These are phyloP conservation scores for Echinochloa phyllopogon DNA, from an alignment of 176 grass and related monocot genomes.

Conservation along the genomic window DNA sequence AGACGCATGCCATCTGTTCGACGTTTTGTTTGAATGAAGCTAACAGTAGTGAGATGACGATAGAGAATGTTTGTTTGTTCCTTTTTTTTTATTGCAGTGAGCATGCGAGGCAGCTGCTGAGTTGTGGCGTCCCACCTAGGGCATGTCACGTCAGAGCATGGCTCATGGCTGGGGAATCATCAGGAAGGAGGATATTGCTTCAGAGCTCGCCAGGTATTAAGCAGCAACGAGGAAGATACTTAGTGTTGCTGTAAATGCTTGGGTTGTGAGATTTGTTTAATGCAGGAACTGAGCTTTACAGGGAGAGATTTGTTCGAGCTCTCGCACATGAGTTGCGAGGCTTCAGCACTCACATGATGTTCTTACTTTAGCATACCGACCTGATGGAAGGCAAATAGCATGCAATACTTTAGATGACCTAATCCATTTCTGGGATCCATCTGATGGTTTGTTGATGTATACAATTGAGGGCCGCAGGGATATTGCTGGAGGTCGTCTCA, in stretches of 20 bases:
- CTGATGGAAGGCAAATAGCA: slow-evolving; percentile 90
- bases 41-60: slow-evolving; percentile 31
- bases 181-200: slow-evolving; percentile 76
- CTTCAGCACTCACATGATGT: slow-evolving; percentile 95
- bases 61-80: slow-evolving; percentile 1
- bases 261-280: slow-evolving; percentile 39
- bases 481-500: slow-evolving; percentile 89
- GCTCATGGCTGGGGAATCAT: slow-evolving; percentile 72
- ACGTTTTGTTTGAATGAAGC: slow-evolving; percentile 40
- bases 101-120: slow-evolving; percentile 57
- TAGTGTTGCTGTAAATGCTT: slow-evolving; percentile 19
- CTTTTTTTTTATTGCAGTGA: slow-evolving; percentile 54
- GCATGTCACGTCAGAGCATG: slow-evolving; percentile 70
- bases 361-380: slow-evolving; percentile 90
- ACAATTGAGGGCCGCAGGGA: slow-evolving; percentile 92
- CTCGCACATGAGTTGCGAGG: slow-evolving; percentile 79
- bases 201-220: slow-evolving; percentile 83
- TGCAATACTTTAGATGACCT: slow-evolving; percentile 91
- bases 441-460: slow-evolving; percentile 85
- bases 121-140: slow-evolving; percentile 66
- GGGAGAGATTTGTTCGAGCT: slow-evolving; percentile 91
- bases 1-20: slow-evolving; percentile 45
- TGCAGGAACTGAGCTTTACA: slow-evolving; percentile 96
- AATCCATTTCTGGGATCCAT: slow-evolving; percentile 95
- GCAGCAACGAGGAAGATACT: slow-evolving; percentile 15